A percentile compares a stretch with the other conserved stretches of the same genome.
Conservation (phyloP, 2,329 filamentous ascomycete genomes). For the Fusarium phyllophilum region DNA sequence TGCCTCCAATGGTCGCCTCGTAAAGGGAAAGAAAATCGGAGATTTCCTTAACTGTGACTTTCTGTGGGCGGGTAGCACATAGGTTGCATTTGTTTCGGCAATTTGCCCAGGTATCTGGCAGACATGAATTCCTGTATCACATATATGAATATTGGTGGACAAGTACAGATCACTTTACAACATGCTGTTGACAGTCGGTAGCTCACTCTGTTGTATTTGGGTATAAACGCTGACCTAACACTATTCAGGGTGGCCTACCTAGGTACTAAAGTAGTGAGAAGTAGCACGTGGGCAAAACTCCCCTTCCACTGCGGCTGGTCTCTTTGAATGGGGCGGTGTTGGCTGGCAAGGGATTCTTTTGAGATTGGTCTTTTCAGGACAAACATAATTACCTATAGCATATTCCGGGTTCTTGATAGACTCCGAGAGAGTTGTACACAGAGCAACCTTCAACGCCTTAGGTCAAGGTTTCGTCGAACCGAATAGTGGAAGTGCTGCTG, state of each 20-base stretch:
- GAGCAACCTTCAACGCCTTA: neutral
- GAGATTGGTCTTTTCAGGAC: neutral
- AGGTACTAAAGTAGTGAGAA: neutral
- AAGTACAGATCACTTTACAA: neutral
- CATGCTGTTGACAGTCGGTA: neutral
- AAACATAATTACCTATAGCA: neutral
- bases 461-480: neutral
- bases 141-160: neutral
- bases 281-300: neutral
- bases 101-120: neutral
- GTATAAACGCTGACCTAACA: slow-evolving; percentile 3
- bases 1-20: neutral
- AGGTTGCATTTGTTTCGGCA: slow-evolving; percentile 6
- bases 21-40: neutral
- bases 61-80: slow-evolving; percentile 4
- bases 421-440: slow-evolving; percentile 3
- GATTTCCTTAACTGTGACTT: slow-evolving; percentile 10
- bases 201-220: neutral
- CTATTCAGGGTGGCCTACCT: neutral
- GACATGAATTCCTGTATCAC: neutral
- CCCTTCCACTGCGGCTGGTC: neutral
- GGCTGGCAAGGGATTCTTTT: neutral
- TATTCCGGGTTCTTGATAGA: slow-evolving; percentile 25
- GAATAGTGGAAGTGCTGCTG: neutral
- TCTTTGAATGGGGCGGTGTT: neutral